These are phyloP conservation scores for Phytophthora vignae DNA, from an alignment of 352 stramenopile genomes.

Conservation along the genomic window DNA sequence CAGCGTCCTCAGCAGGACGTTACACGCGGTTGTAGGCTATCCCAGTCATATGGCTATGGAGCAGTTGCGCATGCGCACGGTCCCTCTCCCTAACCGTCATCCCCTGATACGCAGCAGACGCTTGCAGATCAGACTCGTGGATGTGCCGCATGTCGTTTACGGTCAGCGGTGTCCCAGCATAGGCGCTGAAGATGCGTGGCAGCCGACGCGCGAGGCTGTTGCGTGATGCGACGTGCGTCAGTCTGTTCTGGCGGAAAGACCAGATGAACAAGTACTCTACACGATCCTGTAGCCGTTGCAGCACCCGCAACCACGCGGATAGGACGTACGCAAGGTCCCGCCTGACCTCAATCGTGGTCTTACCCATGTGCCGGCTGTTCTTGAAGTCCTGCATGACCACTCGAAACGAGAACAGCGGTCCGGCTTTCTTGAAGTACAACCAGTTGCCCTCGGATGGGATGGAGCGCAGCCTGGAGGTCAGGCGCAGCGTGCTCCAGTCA, in stretches of 20 bases:
- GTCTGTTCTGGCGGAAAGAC: no score
- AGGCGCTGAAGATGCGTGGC: no score
- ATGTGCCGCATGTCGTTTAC: neutral
- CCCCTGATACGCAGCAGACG: neutral
- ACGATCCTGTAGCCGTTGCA: no score
- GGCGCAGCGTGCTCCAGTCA: neutral
- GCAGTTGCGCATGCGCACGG: neutral
- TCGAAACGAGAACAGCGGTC: neutral
- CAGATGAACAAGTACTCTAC: no score
- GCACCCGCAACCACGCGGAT: no score
- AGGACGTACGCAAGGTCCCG: no score
- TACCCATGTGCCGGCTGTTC: neutral
- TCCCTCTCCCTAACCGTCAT: neutral
- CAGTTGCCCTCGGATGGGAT: conserved; percentile 2
- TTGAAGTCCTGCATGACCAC: conserved; percentile 1
- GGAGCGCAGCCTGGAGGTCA: neutral
- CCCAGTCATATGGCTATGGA: neutral
- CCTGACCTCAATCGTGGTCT: neutral
- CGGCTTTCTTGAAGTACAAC: neutral
- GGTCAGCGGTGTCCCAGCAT: no score
- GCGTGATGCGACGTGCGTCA: no score
- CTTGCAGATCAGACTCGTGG: conserved; percentile 1
- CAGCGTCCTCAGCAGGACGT: neutral
- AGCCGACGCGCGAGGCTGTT: no score
- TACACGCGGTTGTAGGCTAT: neutral